Conservation (phyloP, 2,329 filamentous ascomycete genomes). For the Botryotinia convoluta region DNA sequence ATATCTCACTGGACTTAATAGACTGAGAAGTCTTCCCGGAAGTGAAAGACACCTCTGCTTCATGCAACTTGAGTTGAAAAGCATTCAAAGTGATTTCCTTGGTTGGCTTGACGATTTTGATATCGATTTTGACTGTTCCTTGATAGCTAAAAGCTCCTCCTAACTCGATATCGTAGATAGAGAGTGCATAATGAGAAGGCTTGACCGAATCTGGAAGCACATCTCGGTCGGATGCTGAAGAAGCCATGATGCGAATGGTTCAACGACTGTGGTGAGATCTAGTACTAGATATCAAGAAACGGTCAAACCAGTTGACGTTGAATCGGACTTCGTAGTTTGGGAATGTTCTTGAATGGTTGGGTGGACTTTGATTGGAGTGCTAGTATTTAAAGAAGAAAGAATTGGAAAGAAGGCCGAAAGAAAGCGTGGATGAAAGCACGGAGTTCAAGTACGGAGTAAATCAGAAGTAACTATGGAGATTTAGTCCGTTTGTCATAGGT, state of each 20-base stretch:
- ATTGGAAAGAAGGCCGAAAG: slow-evolving; percentile 7
- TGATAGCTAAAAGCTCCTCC: slow-evolving; percentile 72
- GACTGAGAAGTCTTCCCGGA: slow-evolving; percentile 53
- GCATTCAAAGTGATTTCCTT: slow-evolving; percentile 81
- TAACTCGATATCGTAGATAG: slow-evolving; percentile 73
- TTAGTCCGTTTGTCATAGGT: slow-evolving; percentile 3
- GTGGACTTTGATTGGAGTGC: neutral
- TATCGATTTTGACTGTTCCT: slow-evolving; percentile 78
- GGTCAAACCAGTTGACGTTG: neutral
- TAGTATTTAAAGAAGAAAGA: neutral
- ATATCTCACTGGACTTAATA: slow-evolving; percentile 63
- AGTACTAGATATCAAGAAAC: neutral
- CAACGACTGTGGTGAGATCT: neutral
- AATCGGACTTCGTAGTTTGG: neutral
- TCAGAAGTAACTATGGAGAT: neutral
- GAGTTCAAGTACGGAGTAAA: neutral
- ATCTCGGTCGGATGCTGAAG: slow-evolving; percentile 55
- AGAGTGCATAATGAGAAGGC: slow-evolving; percentile 81
- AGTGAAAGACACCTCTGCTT: slow-evolving; percentile 59
- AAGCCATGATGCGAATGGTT: slow-evolving; percentile 27
- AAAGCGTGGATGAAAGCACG: neutral
- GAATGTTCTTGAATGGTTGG: neutral
- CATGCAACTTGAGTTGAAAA: slow-evolving; percentile 75
- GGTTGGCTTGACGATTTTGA: slow-evolving; percentile 67
- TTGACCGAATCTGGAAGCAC: slow-evolving; percentile 65